phyloP scores from a whole-genome alignment of 495 filamentous ascomycete species.

The Aeminium ludgeri region DNA sequence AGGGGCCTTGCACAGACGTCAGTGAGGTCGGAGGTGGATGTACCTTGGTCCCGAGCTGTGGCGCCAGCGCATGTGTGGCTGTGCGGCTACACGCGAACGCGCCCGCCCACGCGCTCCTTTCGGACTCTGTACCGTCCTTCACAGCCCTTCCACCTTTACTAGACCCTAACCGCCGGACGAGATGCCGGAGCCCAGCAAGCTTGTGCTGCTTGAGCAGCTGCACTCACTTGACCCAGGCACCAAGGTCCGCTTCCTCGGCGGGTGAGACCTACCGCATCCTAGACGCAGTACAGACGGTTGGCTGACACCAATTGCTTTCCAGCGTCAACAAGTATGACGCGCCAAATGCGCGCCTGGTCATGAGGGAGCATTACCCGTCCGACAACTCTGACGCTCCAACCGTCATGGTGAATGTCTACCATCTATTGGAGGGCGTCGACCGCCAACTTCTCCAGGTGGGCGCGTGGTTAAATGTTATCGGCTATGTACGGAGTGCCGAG shows the following conservation, averaged over 20 bases:
- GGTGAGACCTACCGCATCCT: slow-evolving; percentile 37
- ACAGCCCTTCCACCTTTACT: too few relatives aligned
- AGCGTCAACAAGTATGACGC: slow-evolving; percentile 58
- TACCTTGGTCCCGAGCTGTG: slow-evolving; percentile 3
- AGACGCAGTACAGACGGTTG: background rate
- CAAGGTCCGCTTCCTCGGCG: slow-evolving; percentile 85
- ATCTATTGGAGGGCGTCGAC: slow-evolving; percentile 48
- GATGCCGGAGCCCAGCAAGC: slow-evolving; percentile 37
- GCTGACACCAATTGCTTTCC: background rate
- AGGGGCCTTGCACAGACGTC: background rate
- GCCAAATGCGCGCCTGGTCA: slow-evolving; percentile 37
- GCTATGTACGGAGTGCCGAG: slow-evolving; percentile 42
- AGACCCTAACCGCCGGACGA: too few relatives aligned
- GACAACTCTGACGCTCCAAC: slow-evolving; percentile 21
- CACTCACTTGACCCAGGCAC: slow-evolving; percentile 35
- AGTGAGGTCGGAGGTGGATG: slow-evolving; percentile 28
- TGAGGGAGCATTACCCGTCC: slow-evolving; percentile 51
- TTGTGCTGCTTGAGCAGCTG: slow-evolving; percentile 52
- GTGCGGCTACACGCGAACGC: too few relatives aligned
- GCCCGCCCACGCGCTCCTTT: too few relatives aligned
- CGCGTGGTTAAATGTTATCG: slow-evolving; percentile 83
- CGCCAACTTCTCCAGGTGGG: slow-evolving; percentile 51
- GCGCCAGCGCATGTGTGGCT: slow-evolving; percentile 28
- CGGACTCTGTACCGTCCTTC: too few relatives aligned
- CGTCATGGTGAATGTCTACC: slow-evolving; percentile 50